Evolutionary conservation across 352 stramenopile species (phyloP).

Genomic region (Vaucheria bursata): DNA sequence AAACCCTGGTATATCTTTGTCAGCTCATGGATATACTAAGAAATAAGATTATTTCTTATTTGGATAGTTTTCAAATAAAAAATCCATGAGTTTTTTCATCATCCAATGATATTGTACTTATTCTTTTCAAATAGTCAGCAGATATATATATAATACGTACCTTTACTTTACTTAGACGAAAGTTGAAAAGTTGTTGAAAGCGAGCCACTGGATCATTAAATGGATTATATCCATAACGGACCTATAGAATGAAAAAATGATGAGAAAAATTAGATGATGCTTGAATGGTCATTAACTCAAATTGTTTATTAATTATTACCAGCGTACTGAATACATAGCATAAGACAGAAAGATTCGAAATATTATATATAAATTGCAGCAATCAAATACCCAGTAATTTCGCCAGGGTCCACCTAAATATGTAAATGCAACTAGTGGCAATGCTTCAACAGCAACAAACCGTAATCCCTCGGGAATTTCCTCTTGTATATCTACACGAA

Average conservation of each 20-base stretch:
- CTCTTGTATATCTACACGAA: not conserved
- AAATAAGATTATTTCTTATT: too few relatives aligned
- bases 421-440: not conserved
- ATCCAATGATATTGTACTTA: too few relatives aligned
- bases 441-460: not conserved
- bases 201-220: not conserved
- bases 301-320: not conserved
- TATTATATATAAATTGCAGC: too few relatives aligned
- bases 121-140: too few relatives aligned
- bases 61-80: too few relatives aligned
- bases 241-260: not conserved
- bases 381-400: constrained; percentile 1
- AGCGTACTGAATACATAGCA: too few relatives aligned
- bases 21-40: too few relatives aligned
- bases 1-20: too few relatives aligned
- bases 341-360: too few relatives aligned
- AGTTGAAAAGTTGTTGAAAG: not conserved
- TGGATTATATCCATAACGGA: not conserved
- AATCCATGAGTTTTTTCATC: too few relatives aligned
- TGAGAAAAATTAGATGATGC: not conserved
- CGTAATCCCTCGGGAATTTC: not conserved
- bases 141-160: too few relatives aligned
- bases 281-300: not conserved
- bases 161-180: not conserved
- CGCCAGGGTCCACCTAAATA: not conserved